A percentile compares a stretch with the other conserved stretches of the same genome.
phyloP scores from a whole-genome alignment of 208 protist genomes.

The Angomonas desouzai region DNA sequence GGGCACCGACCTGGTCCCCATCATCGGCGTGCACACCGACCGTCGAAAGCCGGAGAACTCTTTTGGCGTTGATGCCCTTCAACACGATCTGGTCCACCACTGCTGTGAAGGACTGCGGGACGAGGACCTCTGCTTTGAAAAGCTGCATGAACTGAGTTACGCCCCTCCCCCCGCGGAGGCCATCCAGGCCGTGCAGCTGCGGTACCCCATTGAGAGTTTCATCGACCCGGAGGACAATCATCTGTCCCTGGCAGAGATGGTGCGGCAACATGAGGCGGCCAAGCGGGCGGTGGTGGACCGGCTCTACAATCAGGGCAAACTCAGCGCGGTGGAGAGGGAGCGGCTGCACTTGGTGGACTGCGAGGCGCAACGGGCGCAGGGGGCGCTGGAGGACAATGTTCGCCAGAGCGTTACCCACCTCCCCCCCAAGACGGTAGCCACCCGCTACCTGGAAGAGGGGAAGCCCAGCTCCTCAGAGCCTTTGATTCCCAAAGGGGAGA shows the following conservation, averaged over 20 bases:
- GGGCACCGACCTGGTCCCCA: constrained; percentile 58
- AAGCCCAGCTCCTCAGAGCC: background rate
- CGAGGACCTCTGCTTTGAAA: constrained; percentile 38
- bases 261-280: constrained; percentile 50
- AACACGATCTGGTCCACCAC: constrained; percentile 70
- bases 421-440: background rate
- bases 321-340: constrained; percentile 39
- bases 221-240: constrained; percentile 73
- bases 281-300: constrained; percentile 32
- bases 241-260: constrained; percentile 61
- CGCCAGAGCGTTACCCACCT: constrained; percentile 11
- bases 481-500: background rate
- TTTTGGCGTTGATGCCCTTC: constrained; percentile 60
- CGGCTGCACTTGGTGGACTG: constrained; percentile 27
- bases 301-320: constrained; percentile 17
- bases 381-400: constrained; percentile 3
- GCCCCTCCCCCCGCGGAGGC: constrained; percentile 60
- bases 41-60: constrained; percentile 42
- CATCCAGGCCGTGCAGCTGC: constrained; percentile 50
- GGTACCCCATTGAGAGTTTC: constrained; percentile 80
- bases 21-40: constrained; percentile 65
- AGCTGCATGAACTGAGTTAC: constrained; percentile 80
- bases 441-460: background rate
- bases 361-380: background rate
- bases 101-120: constrained; percentile 51